Evolutionary conservation across 441 rosid species (phyloP).

Genomic region (Isatis lusitanica): DNA sequence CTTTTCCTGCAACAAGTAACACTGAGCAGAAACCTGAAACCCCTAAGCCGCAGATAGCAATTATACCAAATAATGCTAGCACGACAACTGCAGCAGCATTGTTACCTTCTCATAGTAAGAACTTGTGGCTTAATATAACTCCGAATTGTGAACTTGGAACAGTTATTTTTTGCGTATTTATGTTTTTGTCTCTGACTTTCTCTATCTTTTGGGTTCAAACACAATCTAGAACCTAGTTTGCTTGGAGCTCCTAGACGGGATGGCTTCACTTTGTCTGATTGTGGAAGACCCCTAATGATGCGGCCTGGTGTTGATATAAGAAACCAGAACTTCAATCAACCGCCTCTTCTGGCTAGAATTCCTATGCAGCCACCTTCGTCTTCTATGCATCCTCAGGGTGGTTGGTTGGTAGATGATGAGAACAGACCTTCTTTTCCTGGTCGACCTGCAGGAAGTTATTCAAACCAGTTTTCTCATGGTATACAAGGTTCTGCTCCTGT

Average conservation of each 20-base stretch:
- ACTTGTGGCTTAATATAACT: slow-evolving; percentile 10
- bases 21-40: slow-evolving; percentile 55
- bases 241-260: slow-evolving; percentile 79
- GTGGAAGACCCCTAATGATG: slow-evolving; percentile 41
- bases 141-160: background rate
- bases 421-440: slow-evolving; percentile 46
- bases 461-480: slow-evolving; percentile 44
- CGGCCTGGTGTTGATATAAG: slow-evolving; percentile 48
- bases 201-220: slow-evolving; percentile 24
- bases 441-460: slow-evolving; percentile 41
- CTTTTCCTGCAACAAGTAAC: slow-evolving; percentile 38
- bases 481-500: slow-evolving; percentile 39
- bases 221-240: slow-evolving; percentile 66
- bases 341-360: slow-evolving; percentile 55
- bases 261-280: slow-evolving; percentile 36
- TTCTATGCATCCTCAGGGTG: slow-evolving; percentile 54
- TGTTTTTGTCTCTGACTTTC: slow-evolving; percentile 23
- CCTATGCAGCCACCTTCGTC: slow-evolving; percentile 46
- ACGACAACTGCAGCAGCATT: slow-evolving; percentile 40
- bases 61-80: slow-evolving; percentile 44
- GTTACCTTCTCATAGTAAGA: slow-evolving; percentile 64
- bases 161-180: background rate
- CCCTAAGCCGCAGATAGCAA: slow-evolving; percentile 48
- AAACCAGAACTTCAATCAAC: slow-evolving; percentile 59
- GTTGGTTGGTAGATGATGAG: slow-evolving; percentile 70